These are phyloP conservation scores for Cladochytrium replicatum DNA, from an alignment of 192 early-diverging fungal genomes.

Conservation along the genomic window DNA sequence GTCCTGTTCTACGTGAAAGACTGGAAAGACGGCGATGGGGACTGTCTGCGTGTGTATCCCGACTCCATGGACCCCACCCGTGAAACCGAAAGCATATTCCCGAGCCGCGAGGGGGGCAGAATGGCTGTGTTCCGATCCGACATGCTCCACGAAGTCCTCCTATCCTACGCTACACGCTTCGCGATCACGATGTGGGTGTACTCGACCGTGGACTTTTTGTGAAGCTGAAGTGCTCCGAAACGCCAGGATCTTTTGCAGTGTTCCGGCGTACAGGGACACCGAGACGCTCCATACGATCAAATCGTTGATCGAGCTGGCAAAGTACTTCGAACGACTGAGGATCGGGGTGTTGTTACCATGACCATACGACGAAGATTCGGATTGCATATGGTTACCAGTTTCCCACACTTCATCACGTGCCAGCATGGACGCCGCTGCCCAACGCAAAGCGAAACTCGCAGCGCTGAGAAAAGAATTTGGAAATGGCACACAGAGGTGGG, in stretches of 20 bases:
- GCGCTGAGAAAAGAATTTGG: too few relatives aligned
- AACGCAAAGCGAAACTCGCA: too few relatives aligned
- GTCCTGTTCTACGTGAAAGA: not conserved
- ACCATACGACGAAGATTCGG: conserved; percentile 8
- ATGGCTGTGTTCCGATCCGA: conserved; percentile 13
- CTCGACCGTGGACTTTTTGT: too few relatives aligned
- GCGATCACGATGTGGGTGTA: conserved; percentile 26
- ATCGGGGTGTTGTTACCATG: conserved; percentile 15
- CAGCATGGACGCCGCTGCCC: too few relatives aligned
- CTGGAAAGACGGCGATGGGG: too few relatives aligned
- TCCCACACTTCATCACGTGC: too few relatives aligned
- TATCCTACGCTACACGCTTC: conserved; percentile 10
- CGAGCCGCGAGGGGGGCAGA: conserved; percentile 6
- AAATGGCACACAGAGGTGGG: too few relatives aligned
- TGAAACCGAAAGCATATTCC: too few relatives aligned
- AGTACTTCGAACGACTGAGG: conserved; percentile 3
- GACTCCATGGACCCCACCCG: too few relatives aligned
- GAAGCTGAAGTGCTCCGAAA: not conserved
- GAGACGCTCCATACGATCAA: conserved; percentile 10
- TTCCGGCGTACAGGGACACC: conserved; percentile 17
- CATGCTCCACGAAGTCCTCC: conserved; percentile 15
- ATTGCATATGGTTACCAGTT: conserved; percentile 1
- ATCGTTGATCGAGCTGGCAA: conserved; percentile 5
- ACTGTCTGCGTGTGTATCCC: too few relatives aligned
- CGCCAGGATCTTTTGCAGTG: conserved; percentile 10